Conservation (phyloP, 129 eudicot genomes). For the Flaveria robusta region DNA sequence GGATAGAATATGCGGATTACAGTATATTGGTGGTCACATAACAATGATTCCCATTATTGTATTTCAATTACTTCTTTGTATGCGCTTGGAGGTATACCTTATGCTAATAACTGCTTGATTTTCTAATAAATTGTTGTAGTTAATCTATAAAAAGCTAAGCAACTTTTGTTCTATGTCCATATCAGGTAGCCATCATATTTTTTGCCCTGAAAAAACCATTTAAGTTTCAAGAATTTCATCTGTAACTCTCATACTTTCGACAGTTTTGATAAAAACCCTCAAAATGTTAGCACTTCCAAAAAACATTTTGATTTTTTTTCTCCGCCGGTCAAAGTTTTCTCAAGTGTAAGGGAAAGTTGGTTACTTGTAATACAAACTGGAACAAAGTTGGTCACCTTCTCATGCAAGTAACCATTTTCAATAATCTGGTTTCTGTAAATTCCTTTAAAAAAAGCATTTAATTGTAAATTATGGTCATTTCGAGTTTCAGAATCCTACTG, state of each 20-base stretch:
- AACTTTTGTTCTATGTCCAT: background rate
- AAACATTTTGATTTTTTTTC: background rate
- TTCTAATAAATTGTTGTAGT: background rate
- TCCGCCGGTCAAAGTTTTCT: background rate
- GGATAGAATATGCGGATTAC: conserved; percentile 54
- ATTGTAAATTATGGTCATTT: conserved; percentile 12
- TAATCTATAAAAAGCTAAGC: background rate
- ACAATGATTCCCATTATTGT: conserved; percentile 67
- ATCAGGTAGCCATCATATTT: background rate
- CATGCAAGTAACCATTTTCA: conserved; percentile 14
- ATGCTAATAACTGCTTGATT: background rate
- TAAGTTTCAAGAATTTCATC: background rate
- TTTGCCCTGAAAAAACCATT: background rate
- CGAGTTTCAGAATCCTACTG: conserved; percentile 53
- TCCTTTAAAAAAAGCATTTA: background rate
- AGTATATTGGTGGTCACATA: conserved; percentile 84
- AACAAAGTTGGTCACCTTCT: conserved; percentile 10
- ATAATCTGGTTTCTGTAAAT: background rate
- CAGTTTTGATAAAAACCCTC: background rate
- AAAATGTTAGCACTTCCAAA: background rate
- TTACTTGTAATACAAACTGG: conserved; percentile 3
- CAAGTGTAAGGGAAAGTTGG: background rate
- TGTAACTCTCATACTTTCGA: background rate
- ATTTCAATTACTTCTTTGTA: conserved; percentile 76
- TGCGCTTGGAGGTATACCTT: conserved; percentile 91